Conservation (phyloP, 352 stramenopile species). For the Pythium brachiatum region DNA sequence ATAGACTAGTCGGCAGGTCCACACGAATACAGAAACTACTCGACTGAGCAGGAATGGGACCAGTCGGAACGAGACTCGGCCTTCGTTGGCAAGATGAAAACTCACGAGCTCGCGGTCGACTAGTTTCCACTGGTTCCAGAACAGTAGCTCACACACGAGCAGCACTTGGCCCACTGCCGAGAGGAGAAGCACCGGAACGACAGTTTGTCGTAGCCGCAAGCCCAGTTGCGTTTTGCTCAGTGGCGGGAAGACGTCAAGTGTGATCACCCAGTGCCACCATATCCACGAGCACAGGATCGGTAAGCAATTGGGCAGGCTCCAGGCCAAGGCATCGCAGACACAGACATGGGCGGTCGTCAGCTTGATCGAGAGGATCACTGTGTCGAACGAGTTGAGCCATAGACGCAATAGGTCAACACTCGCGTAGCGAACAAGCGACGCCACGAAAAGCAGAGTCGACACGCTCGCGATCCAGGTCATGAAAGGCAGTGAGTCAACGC, state of each 20-base stretch:
- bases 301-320: background rate
- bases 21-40: background rate
- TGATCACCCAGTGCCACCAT: constrained; percentile 1
- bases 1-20: background rate
- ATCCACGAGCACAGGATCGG: constrained; percentile 1
- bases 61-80: background rate
- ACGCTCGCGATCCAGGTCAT: background rate
- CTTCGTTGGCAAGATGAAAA: background rate
- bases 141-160: constrained; percentile 1
- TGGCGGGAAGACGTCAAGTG: background rate
- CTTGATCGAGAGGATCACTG: constrained; percentile 1
- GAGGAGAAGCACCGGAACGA: background rate
- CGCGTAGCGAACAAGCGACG: background rate
- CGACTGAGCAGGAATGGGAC: background rate
- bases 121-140: background rate
- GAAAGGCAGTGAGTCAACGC: background rate
- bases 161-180: background rate
- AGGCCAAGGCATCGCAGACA: background rate
- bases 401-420: background rate
- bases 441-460: background rate
- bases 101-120: background rate
- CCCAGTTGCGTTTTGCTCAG: background rate
- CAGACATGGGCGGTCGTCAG: background rate
- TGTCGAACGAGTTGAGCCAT: background rate
- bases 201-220: background rate